A percentile compares a stretch with the other conserved stretches of the same genome.
Evolutionary conservation across 2,329 filamentous ascomycete species (phyloP).

Genomic region (Aspergillus sp.): DNA sequence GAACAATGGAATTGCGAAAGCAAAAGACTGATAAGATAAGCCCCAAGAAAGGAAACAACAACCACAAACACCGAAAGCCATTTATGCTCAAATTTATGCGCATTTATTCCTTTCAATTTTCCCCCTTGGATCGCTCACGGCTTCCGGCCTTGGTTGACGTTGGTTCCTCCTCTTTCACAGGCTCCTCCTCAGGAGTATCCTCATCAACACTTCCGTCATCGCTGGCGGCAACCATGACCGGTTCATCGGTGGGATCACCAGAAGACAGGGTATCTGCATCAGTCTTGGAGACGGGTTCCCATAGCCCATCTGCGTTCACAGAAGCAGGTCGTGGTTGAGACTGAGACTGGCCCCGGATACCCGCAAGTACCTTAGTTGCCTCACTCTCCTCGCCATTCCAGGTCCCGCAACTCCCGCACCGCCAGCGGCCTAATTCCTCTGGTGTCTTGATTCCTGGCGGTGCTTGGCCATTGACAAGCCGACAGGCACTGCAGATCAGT

Average conservation of each 20-base stretch:
- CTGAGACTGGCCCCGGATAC: slow-evolving; percentile 41
- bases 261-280: slow-evolving; percentile 15
- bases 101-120: slow-evolving; percentile 16
- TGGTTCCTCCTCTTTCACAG: slow-evolving; percentile 10
- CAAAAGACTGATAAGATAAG: neutral
- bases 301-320: slow-evolving; percentile 2
- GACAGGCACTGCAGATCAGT: slow-evolving; percentile 72
- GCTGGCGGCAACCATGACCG: slow-evolving; percentile 18
- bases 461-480: slow-evolving; percentile 90
- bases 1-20: neutral
- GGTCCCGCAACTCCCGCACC: slow-evolving; percentile 73
- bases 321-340: slow-evolving; percentile 5
- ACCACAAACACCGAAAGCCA: too few species aligned
- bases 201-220: slow-evolving; percentile 22
- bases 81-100: too few species aligned
- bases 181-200: slow-evolving; percentile 8
- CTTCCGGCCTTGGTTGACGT: slow-evolving; percentile 14
- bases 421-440: slow-evolving; percentile 77
- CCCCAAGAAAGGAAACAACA: neutral
- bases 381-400: slow-evolving; percentile 78
- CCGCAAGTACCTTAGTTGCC: slow-evolving; percentile 61
- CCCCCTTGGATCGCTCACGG: slow-evolving; percentile 17
- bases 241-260: slow-evolving; percentile 18
- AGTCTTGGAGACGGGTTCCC: slow-evolving; percentile 16
- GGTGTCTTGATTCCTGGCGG: slow-evolving; percentile 72